phyloP scores from a whole-genome alignment of 306 rosid genomes.

The Inga laurina region DNA sequence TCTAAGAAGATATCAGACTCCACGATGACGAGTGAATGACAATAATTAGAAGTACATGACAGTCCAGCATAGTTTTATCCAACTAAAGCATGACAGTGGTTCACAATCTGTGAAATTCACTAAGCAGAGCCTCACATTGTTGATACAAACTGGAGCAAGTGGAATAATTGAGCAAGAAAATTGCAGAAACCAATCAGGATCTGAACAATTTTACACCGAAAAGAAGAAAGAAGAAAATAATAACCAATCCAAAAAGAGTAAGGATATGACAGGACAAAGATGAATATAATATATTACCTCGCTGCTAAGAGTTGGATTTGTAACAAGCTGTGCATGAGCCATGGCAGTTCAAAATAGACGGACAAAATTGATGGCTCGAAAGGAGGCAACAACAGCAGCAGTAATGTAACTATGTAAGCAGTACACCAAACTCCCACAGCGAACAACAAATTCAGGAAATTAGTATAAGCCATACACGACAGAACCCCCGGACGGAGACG shows the following conservation, averaged over 20 bases:
- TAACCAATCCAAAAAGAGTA: neutral
- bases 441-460: conserved; percentile 48
- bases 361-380: conserved; percentile 45
- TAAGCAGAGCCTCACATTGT: conserved; percentile 57
- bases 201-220: neutral
- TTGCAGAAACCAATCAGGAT: neutral
- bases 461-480: conserved; percentile 53
- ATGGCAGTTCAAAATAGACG: conserved; percentile 47
- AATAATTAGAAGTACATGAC: conserved; percentile 7
- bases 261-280: neutral
- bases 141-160: conserved; percentile 53
- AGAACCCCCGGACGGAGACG: conserved; percentile 23
- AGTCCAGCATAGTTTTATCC: conserved; percentile 3
- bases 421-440: conserved; percentile 60
- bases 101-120: conserved; percentile 62
- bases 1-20: conserved; percentile 5
- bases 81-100: conserved; percentile 29
- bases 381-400: conserved; percentile 63
- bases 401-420: conserved; percentile 67
- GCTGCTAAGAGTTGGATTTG: conserved; percentile 81
- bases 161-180: conserved; percentile 47
- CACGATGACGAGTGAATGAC: neutral
- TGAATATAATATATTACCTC: conserved; percentile 47
- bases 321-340: conserved; percentile 70
- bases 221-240: neutral